A percentile compares a stretch with the other conserved stretches of the same genome.
Evolutionary conservation across 306 rosid species (phyloP).

Genomic region (Dalbergia cultrata): DNA sequence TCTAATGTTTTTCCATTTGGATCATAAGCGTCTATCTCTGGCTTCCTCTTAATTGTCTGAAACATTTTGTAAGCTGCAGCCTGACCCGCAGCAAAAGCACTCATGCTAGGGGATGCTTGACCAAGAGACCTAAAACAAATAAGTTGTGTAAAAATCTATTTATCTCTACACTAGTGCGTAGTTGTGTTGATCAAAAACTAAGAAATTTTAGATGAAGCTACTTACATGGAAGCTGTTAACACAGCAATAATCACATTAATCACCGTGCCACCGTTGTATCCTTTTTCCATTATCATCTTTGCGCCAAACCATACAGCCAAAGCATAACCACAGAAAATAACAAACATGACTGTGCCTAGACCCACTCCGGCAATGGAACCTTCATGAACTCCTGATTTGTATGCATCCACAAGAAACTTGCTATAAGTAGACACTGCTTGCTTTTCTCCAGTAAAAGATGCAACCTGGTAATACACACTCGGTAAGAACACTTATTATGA

Average conservation of each 20-base stretch:
- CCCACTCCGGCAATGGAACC: conserved; percentile 73
- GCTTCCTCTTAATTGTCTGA: conserved; percentile 78
- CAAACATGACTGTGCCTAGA: conserved; percentile 65
- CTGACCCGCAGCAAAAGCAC: conserved; percentile 90
- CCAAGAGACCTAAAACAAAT: conserved; percentile 76
- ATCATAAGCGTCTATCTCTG: conserved; percentile 80
- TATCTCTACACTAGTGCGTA: neutral
- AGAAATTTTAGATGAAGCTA: conserved; percentile 2
- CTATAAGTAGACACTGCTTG: conserved; percentile 69
- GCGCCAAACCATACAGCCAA: conserved; percentile 89
- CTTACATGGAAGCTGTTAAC: conserved; percentile 89
- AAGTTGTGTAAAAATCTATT: neutral
- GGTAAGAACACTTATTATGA: conserved; percentile 35
- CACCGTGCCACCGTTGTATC: conserved; percentile 82
- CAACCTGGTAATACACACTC: conserved; percentile 60
- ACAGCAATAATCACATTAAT: conserved; percentile 78
- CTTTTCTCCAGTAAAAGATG: conserved; percentile 88
- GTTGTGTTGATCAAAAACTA: neutral
- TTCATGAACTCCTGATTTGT: conserved; percentile 78
- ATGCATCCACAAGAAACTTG: conserved; percentile 70
- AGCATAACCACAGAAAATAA: conserved; percentile 69
- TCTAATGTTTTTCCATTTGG: conserved; percentile 66
- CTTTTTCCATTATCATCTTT: conserved; percentile 77
- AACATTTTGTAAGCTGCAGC: conserved; percentile 98
- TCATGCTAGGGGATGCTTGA: conserved; percentile 88